Evolutionary conservation across 2,329 filamentous ascomycete species (phyloP).

Genomic region (Fusarium palustre): DNA sequence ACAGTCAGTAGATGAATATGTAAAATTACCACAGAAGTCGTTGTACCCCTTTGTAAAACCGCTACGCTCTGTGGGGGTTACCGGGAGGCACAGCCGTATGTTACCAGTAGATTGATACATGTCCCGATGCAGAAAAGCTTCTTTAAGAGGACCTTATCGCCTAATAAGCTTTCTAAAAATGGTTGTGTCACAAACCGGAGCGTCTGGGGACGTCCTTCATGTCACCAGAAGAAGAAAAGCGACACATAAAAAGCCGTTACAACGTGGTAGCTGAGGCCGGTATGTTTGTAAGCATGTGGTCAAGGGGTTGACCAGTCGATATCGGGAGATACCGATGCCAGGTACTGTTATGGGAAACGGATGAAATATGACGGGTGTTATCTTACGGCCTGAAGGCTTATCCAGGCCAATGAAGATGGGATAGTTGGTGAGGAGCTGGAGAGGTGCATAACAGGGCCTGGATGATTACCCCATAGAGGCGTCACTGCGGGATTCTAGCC

Average conservation of each 20-base stretch:
- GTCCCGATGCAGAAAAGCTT: constrained; percentile 41
- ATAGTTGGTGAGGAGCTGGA: constrained; percentile 4
- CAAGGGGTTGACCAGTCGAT: constrained; percentile 35
- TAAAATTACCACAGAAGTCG: constrained; percentile 27
- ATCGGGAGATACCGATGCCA: constrained; percentile 46
- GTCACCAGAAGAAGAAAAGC: constrained; percentile 36
- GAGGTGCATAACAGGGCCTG: constrained; percentile 16
- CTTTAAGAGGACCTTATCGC: constrained; percentile 33
- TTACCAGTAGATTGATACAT: constrained; percentile 44
- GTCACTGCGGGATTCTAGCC: constrained; percentile 8
- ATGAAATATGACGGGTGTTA: constrained; percentile 18
- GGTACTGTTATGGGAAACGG: constrained; percentile 13
- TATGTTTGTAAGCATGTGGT: constrained; percentile 26
- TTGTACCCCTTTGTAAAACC: constrained; percentile 38
- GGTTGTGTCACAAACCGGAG: constrained; percentile 38
- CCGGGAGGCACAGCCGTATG: constrained; percentile 41
- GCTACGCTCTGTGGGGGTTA: constrained; percentile 26
- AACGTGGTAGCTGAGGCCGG: constrained; percentile 32
- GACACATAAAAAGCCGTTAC: constrained; percentile 31
- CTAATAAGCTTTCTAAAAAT: constrained; percentile 37
- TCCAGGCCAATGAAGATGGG: constrained; percentile 15
- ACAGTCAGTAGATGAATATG: constrained; percentile 15
- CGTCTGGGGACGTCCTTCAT: constrained; percentile 35
- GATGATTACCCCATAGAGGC: constrained; percentile 9
- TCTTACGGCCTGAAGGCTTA: constrained; percentile 24